phyloP scores from a whole-genome alignment of 352 stramenopile genomes.

The Phytopythium delawarense region DNA sequence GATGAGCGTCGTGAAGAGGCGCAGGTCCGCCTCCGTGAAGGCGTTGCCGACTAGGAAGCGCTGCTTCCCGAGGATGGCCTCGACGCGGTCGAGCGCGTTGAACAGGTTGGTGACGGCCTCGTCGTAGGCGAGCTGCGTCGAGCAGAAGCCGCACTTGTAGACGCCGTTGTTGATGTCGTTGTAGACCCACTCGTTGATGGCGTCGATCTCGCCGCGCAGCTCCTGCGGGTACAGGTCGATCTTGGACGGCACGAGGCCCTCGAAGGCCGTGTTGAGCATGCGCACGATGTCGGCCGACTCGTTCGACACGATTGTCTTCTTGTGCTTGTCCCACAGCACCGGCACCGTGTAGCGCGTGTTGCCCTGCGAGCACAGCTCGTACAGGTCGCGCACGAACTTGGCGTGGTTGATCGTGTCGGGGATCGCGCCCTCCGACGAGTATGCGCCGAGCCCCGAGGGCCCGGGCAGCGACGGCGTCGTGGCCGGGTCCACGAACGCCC shows the following conservation, averaged over 20 bases:
- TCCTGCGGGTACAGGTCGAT: slow-evolving; percentile 79
- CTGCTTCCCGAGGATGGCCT: slow-evolving; percentile 61
- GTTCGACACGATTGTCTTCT: slow-evolving; percentile 92
- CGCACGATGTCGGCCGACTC: slow-evolving; percentile 93
- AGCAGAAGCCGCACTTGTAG: slow-evolving; percentile 92
- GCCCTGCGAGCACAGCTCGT: slow-evolving; percentile 69
- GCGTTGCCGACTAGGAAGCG: slow-evolving; percentile 57
- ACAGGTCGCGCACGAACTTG: slow-evolving; percentile 71
- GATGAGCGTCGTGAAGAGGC: slow-evolving; percentile 78
- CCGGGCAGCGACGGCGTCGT: slow-evolving; percentile 58
- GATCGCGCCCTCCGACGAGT: slow-evolving; percentile 61
- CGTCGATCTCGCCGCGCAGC: slow-evolving; percentile 82
- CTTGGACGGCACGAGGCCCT: slow-evolving; percentile 60
- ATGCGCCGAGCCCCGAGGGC: slow-evolving; percentile 57
- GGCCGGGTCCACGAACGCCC: slow-evolving; percentile 71
- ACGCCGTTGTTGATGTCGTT: slow-evolving; percentile 91
- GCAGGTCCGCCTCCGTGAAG: slow-evolving; percentile 78
- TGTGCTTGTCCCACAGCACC: slow-evolving; percentile 89
- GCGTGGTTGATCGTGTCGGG: slow-evolving; percentile 64
- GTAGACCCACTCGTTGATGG: slow-evolving; percentile 91
- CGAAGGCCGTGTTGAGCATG: slow-evolving; percentile 87
- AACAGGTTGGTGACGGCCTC: slow-evolving; percentile 71
- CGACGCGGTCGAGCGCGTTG: slow-evolving; percentile 59
- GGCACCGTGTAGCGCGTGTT: slow-evolving; percentile 88
- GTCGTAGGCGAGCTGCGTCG: slow-evolving; percentile 87